These are phyloP conservation scores for Tolypocladium guangdongense DNA, from an alignment of 2,329 filamentous ascomycete species.

Conservation along the genomic window DNA sequence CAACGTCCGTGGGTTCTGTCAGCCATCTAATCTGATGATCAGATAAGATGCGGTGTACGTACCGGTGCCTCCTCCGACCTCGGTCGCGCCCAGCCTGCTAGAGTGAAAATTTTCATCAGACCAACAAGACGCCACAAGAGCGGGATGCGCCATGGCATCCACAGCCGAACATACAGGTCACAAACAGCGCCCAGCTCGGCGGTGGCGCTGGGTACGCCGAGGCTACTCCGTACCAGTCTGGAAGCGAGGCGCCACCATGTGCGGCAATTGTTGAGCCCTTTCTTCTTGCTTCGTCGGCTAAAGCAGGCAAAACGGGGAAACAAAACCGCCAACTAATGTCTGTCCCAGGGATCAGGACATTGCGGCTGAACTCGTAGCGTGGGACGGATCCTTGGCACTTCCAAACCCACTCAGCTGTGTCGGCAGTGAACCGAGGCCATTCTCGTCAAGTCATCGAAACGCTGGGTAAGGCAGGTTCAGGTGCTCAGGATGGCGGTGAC, in stretches of 20 bases:
- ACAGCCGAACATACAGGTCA: not conserved
- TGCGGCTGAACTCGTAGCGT: not conserved
- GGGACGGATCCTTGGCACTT: not conserved
- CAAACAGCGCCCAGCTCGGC: not conserved
- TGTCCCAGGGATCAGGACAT: not conserved
- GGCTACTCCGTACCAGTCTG: too few species aligned
- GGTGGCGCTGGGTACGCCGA: not conserved
- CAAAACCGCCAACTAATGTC: not conserved
- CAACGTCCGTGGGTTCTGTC: not conserved
- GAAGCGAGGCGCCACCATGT: not conserved
- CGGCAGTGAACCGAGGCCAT: not conserved
- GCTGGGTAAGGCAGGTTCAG: not conserved
- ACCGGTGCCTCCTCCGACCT: not conserved
- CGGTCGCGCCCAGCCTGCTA: not conserved
- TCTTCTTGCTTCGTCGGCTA: not conserved
- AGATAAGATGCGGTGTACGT: constrained; percentile 25
- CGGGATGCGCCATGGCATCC: not conserved
- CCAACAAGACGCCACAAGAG: not conserved
- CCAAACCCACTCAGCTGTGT: not conserved
- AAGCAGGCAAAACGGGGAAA: not conserved
- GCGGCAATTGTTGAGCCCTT: constrained; percentile 1
- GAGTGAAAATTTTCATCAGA: not conserved
- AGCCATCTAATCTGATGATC: constrained; percentile 33
- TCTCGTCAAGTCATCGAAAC: not conserved
- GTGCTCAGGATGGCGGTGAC: not conserved